These are phyloP conservation scores for Onygenales sp. DNA, from an alignment of 2,329 filamentous ascomycete species.

Conservation along the genomic window DNA sequence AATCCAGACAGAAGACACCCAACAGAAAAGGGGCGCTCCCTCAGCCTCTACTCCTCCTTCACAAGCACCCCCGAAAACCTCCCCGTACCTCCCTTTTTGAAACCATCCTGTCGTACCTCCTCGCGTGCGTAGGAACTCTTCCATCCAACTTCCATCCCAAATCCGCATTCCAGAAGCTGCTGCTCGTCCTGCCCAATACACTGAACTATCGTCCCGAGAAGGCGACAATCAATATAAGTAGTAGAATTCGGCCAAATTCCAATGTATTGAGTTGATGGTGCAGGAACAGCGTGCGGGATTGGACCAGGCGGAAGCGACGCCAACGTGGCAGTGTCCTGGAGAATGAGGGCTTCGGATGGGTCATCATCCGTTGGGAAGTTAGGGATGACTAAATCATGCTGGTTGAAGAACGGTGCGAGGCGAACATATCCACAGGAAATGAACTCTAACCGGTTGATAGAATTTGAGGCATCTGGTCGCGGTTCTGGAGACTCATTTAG, in stretches of 20 bases:
- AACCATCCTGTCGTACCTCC: conserved; percentile 19
- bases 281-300: neutral
- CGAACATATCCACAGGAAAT: conserved; percentile 54
- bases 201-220: conserved; percentile 19
- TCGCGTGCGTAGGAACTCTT: conserved; percentile 11
- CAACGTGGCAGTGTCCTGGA: neutral
- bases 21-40: too few relatives aligned
- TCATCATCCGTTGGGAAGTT: neutral
- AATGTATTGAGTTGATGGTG: neutral
- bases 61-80: conserved; percentile 18
- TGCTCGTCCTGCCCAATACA: conserved; percentile 18
- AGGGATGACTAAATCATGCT: conserved; percentile 24
- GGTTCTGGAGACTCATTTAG: conserved; percentile 16
- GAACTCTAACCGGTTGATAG: conserved; percentile 39
- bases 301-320: neutral
- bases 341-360: neutral
- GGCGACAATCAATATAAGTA: conserved; percentile 6
- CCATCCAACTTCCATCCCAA: conserved; percentile 19
- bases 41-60: neutral
- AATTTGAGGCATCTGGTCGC: neutral
- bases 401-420: conserved; percentile 30
- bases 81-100: conserved; percentile 20
- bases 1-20: too few relatives aligned
- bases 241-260: neutral
- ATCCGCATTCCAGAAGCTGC: conserved; percentile 17